These are phyloP conservation scores for Penicillium roqueforti DNA, from an alignment of 495 filamentous ascomycete genomes.

Conservation along the genomic window DNA sequence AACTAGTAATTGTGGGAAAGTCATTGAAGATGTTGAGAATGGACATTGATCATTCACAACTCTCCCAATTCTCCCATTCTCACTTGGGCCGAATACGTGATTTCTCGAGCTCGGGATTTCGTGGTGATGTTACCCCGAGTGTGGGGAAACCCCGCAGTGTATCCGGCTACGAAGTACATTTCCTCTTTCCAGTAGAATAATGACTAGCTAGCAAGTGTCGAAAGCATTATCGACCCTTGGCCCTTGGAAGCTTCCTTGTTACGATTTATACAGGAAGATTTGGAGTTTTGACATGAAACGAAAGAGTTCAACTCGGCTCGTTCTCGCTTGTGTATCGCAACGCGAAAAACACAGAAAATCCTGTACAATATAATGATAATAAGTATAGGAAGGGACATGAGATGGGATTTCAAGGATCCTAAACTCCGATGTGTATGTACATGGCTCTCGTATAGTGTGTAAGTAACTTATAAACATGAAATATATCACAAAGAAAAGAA, in stretches of 20 bases:
- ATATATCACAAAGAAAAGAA: slow-evolving; percentile 7
- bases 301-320: no score
- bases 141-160: slow-evolving; percentile 16
- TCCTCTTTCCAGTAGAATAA: no score
- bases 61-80: background rate
- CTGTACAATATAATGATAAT: no score
- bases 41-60: background rate
- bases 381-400: no score
- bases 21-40: slow-evolving; percentile 19
- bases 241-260: background rate
- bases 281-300: no score
- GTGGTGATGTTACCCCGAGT: slow-evolving; percentile 32
- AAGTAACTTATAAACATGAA: slow-evolving; percentile 8
- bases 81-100: background rate
- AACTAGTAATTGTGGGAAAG: slow-evolving; percentile 50
- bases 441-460: background rate
- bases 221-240: no score
- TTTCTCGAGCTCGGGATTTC: slow-evolving; percentile 27
- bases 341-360: no score
- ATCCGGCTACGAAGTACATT: no score
- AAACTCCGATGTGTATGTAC: slow-evolving; percentile 5
- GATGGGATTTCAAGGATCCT: background rate
- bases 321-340: no score
- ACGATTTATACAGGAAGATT: no score
- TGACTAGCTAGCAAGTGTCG: no score